Evolutionary conservation across 805 yeast species (phyloP).

Genomic region (Sugiyamaella chiloensis): DNA sequence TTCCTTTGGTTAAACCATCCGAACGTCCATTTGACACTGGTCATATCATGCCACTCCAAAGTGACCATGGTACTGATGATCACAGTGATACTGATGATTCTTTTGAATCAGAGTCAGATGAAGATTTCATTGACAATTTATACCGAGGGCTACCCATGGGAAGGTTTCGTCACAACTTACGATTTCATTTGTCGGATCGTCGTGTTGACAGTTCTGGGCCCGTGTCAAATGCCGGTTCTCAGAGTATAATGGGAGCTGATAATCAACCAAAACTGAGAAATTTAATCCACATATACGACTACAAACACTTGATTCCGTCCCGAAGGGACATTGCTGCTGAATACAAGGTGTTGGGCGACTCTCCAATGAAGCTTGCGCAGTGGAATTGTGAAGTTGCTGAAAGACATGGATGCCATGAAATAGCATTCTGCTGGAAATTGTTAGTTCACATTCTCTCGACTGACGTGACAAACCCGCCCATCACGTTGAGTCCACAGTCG

Average conservation of each 20-base stretch:
- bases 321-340: conserved; percentile 54
- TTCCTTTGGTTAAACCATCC: conserved; percentile 4
- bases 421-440: conserved; percentile 71
- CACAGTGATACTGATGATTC: conserved; percentile 18
- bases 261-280: conserved; percentile 48
- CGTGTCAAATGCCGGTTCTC: conserved; percentile 17
- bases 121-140: conserved; percentile 1
- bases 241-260: conserved; percentile 31
- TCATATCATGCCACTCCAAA: not conserved
- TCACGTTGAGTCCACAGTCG: not conserved
- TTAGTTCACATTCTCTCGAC: conserved; percentile 14
- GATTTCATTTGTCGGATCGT: not conserved
- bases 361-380: conserved; percentile 61
- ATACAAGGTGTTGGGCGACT: conserved; percentile 37
- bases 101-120: conserved; percentile 1
- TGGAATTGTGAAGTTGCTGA: conserved; percentile 72
- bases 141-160: conserved; percentile 8
- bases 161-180: conserved; percentile 5
- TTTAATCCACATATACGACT: conserved; percentile 61
- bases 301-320: conserved; percentile 69
- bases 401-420: conserved; percentile 54
- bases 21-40: conserved; percentile 6
- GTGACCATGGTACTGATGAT: conserved; percentile 10
- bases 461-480: not conserved
- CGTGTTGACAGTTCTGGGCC: conserved; percentile 8